These are phyloP conservation scores for Ogataea nonfermentans DNA, from an alignment of 805 yeast species.

Conservation along the genomic window DNA sequence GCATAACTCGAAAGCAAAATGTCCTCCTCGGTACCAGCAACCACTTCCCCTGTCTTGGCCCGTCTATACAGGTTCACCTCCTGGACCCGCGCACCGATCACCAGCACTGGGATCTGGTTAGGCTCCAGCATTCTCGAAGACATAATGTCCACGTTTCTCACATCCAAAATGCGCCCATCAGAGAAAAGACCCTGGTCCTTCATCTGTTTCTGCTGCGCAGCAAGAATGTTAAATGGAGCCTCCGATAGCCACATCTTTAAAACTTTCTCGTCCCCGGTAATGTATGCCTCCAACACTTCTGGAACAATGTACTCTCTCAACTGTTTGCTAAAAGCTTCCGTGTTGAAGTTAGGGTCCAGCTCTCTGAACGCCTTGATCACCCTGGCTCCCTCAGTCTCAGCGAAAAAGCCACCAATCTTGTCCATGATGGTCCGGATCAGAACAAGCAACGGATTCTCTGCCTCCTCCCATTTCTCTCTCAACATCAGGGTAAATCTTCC, in stretches of 20 bases:
- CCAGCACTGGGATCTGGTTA: conserved; percentile 87
- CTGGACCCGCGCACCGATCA: conserved; percentile 94
- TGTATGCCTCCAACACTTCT: conserved; percentile 92
- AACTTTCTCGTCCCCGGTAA: conserved; percentile 80
- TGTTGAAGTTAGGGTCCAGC: conserved; percentile 86
- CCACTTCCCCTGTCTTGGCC: conserved; percentile 87
- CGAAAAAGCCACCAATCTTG: conserved; percentile 83
- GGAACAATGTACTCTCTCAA: conserved; percentile 92
- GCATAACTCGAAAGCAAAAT: conserved; percentile 93
- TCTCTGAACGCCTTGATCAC: conserved; percentile 82
- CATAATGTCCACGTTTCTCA: conserved; percentile 90
- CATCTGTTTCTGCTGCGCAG: conserved; percentile 89
- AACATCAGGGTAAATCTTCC: conserved; percentile 64
- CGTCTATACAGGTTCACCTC: conserved; percentile 88
- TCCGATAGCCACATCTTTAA: conserved; percentile 92
- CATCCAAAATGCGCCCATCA: conserved; percentile 88
- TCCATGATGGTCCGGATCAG: conserved; percentile 75
- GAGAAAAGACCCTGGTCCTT: conserved; percentile 88
- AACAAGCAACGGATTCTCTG: conserved; percentile 87
- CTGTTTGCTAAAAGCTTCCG: conserved; percentile 74
- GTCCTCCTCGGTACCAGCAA: conserved; percentile 94
- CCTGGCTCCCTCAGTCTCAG: conserved; percentile 94
- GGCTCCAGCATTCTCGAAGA: conserved; percentile 88
- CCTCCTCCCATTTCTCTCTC: conserved; percentile 82
- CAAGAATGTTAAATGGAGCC: conserved; percentile 94